phyloP scores from a whole-genome alignment of 2,329 filamentous ascomycete species.

The Fusarium udum region DNA sequence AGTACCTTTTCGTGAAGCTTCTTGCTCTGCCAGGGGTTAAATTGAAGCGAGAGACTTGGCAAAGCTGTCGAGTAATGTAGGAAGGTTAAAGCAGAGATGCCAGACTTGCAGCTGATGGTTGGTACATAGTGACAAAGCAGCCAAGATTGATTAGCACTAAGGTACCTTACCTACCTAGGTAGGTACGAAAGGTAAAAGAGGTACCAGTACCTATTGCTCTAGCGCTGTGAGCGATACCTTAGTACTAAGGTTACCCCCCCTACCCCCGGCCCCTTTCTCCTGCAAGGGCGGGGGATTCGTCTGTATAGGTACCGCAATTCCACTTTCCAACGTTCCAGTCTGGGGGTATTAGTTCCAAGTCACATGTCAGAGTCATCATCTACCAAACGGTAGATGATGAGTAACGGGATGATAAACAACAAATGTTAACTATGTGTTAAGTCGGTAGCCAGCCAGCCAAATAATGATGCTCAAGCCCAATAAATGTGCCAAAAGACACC shows the following conservation, averaged over 20 bases:
- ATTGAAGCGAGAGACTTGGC: conserved; percentile 33
- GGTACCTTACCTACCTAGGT: too few relatives aligned
- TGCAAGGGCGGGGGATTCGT: conserved; percentile 12
- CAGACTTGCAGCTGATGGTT: neutral
- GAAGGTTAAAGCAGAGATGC: neutral
- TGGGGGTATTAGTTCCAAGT: conserved; percentile 30
- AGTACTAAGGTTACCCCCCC: too few relatives aligned
- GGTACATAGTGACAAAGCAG: neutral
- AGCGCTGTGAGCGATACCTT: neutral
- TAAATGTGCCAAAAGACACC: neutral
- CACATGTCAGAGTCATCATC: conserved; percentile 23
- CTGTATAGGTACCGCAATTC: neutral
- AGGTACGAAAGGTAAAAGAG: neutral
- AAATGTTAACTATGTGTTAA: neutral
- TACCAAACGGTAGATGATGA: neutral
- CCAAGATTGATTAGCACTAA: neutral
- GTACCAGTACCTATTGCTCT: neutral
- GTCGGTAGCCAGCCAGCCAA: neutral
- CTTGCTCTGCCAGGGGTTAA: conserved; percentile 10
- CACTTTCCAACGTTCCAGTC: conserved; percentile 6
- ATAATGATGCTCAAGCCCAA: neutral
- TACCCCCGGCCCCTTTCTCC: conserved; percentile 8
- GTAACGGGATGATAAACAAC: neutral
- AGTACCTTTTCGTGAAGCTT: conserved; percentile 29
- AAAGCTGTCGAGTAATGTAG: neutral